A percentile compares a stretch with the other conserved stretches of the same genome.
phyloP scores from a whole-genome alignment of 2,329 filamentous ascomycete genomes.

The Aspergillus pseudoterreus region DNA sequence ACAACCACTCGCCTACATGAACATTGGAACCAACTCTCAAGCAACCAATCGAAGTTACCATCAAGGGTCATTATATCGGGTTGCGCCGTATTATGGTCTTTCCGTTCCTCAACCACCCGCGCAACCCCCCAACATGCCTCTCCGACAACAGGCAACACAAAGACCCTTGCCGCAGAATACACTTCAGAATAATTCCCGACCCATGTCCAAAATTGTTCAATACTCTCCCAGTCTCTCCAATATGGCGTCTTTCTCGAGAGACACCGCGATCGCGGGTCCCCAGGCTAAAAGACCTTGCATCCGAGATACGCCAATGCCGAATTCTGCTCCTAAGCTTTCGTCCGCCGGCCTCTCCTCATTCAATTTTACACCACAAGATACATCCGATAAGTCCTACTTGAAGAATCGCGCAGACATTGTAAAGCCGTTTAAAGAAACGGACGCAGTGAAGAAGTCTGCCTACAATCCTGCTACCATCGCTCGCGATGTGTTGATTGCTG shows the following conservation, averaged over 20 bases:
- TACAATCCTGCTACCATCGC: constrained; percentile 63
- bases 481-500: constrained; percentile 59
- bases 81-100: not conserved
- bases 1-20: no score
- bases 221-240: not conserved
- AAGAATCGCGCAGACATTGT: constrained; percentile 37
- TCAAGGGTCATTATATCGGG: no score
- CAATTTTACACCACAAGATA: constrained; percentile 9
- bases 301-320: no score
- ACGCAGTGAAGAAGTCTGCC: constrained; percentile 42
- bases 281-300: no score
- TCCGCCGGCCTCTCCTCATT: constrained; percentile 1
- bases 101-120: not conserved
- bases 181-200: not conserved
- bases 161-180: not conserved
- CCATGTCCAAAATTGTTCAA: not conserved
- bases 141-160: no score
- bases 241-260: no score
- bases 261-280: no score
- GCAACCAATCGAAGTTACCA: no score
- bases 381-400: constrained; percentile 16
- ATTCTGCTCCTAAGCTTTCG: no score
- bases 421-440: constrained; percentile 38
- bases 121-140: not conserved
- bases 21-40: no score